Evolutionary conservation across 495 filamentous ascomycete genomes (phyloP).

Genomic region (Penicillium odoratum): DNA sequence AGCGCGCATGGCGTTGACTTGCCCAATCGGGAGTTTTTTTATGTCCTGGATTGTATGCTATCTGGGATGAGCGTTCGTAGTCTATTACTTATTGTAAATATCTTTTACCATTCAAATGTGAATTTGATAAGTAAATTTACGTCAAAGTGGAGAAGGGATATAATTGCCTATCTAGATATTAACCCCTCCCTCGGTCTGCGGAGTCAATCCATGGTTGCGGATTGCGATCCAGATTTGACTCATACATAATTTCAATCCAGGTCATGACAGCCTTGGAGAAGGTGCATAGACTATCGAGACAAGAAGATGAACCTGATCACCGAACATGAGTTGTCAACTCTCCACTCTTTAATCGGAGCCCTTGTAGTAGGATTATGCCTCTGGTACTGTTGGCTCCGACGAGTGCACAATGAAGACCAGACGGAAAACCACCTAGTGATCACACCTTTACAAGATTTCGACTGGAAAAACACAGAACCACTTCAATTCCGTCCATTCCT

Average conservation of each 20-base stretch:
- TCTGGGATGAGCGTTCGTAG: background rate
- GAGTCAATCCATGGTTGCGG: background rate
- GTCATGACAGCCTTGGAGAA: too few relatives aligned
- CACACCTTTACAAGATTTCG: constrained; percentile 56
- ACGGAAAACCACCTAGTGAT: constrained; percentile 34
- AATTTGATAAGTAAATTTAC: too few relatives aligned
- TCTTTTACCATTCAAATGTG: background rate
- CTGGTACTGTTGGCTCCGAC: background rate
- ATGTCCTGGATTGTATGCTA: background rate
- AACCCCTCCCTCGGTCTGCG: background rate
- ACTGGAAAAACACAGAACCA: constrained; percentile 61
- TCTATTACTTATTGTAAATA: background rate
- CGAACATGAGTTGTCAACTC: background rate
- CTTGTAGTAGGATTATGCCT: background rate
- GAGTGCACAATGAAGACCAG: too few relatives aligned
- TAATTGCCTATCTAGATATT: background rate
- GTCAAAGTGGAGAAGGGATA: background rate
- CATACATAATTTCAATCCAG: too few relatives aligned
- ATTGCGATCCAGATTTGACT: background rate
- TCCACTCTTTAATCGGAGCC: background rate
- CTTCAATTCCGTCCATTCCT: constrained; percentile 61
- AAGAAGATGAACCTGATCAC: background rate
- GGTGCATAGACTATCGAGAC: too few relatives aligned
- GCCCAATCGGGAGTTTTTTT: background rate
- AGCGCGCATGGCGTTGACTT: constrained; percentile 11